A percentile compares a stretch with the other conserved stretches of the same genome.
phyloP scores from a whole-genome alignment of 768 basidiomycete species.

The Leccinum fibrillosum region DNA sequence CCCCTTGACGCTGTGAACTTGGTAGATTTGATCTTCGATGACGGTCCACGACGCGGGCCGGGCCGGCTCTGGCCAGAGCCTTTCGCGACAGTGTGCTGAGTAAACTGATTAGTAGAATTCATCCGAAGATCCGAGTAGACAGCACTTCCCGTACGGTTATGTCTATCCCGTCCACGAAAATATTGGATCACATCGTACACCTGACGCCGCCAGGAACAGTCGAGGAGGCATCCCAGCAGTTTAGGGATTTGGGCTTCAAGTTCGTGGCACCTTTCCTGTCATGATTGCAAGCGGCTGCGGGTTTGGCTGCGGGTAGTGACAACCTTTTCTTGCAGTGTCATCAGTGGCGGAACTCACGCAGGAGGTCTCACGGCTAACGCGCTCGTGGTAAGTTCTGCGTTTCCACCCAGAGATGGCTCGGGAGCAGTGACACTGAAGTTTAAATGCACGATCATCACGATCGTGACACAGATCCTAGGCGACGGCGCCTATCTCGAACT shows the following conservation, averaged over 20 bases:
- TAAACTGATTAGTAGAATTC: background rate
- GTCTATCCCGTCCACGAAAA: slow-evolving; percentile 36
- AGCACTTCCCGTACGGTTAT: slow-evolving; percentile 7
- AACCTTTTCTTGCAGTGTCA: slow-evolving; percentile 43
- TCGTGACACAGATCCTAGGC: slow-evolving; percentile 15
- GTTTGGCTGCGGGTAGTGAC: background rate
- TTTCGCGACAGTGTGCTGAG: background rate
- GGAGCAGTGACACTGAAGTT: background rate
- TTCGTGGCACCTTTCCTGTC: slow-evolving; percentile 26
- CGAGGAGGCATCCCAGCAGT: slow-evolving; percentile 46
- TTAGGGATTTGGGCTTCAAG: slow-evolving; percentile 65
- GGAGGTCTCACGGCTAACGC: slow-evolving; percentile 63
- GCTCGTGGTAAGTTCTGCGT: slow-evolving; percentile 45
- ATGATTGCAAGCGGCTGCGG: background rate
- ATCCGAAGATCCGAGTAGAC: background rate
- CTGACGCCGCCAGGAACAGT: slow-evolving; percentile 64
- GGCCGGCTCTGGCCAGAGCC: background rate
- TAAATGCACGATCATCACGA: background rate
- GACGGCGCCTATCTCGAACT: slow-evolving; percentile 69
- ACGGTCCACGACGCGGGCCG: background rate
- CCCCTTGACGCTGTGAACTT: background rate
- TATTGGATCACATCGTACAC: slow-evolving; percentile 68
- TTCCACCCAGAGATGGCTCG: background rate
- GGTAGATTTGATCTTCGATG: background rate
- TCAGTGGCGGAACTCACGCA: slow-evolving; percentile 63